phyloP scores from a whole-genome alignment of 768 basidiomycete species.

The Phaeotremella skinneri region DNA sequence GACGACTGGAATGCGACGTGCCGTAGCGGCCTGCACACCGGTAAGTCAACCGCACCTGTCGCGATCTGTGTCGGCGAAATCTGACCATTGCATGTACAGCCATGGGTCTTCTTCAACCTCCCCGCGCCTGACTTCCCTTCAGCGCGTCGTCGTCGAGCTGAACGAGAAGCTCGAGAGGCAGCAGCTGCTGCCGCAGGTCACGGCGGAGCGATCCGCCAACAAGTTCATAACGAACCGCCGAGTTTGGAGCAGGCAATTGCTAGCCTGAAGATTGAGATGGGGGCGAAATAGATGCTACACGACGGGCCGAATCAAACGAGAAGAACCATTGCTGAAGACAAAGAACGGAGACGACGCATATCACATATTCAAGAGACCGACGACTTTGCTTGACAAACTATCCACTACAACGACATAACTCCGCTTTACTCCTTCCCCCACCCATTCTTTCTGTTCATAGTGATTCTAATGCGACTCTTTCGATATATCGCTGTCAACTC shows the following conservation, averaged over 20 bases:
- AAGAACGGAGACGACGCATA: no score
- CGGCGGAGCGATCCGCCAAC: conserved; percentile 36
- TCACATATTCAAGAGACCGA: no score
- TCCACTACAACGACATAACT: no score
- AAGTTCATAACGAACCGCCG: conserved; percentile 39
- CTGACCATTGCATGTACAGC: conserved; percentile 17
- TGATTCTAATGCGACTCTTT: no score
- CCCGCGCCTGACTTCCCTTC: conserved; percentile 45
- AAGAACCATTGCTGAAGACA: neutral
- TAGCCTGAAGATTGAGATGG: conserved; percentile 28
- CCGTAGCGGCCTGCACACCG: conserved; percentile 83
- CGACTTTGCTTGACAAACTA: no score
- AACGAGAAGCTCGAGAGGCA: conserved; percentile 42
- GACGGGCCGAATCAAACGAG: no score
- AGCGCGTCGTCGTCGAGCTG: conserved; percentile 35
- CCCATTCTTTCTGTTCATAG: no score
- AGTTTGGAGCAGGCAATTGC: conserved; percentile 41
- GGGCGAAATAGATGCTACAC: no score
- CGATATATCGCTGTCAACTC: no score
- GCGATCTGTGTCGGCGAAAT: neutral
- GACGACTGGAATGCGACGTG: conserved; percentile 89
- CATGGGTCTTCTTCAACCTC: conserved; percentile 48
- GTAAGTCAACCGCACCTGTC: conserved; percentile 25
- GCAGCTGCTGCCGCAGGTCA: conserved; percentile 42
- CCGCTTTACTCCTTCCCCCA: no score